Percentiles rank a stretch among this genome's conserved stretches.
Evolutionary conservation across 2,329 filamentous ascomycete species (phyloP).

Genomic region (Pseudogymnoascus sp.): DNA sequence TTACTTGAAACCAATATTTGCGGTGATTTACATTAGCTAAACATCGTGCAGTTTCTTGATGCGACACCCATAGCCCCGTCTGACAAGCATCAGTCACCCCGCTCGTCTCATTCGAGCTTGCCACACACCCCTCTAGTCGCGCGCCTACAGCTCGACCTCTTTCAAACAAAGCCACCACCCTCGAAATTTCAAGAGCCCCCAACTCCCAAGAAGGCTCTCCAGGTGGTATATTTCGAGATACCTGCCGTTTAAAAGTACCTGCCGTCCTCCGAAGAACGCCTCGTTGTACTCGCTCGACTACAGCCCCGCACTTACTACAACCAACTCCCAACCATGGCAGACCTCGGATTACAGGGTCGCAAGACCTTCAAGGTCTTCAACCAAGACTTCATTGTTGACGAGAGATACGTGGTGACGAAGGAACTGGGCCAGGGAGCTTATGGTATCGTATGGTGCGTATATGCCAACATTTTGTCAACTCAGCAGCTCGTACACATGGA

Average conservation of each 20-base stretch:
- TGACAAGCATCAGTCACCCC: slow-evolving; percentile 8
- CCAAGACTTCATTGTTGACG: slow-evolving; percentile 97
- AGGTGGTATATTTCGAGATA: slow-evolving; percentile 7
- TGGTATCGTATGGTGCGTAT: slow-evolving; percentile 86
- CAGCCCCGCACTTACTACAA: slow-evolving; percentile 7
- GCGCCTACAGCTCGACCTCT: slow-evolving; percentile 2
- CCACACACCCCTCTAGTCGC: slow-evolving; percentile 8
- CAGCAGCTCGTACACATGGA: background rate
- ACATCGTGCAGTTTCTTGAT: background rate
- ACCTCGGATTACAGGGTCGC: slow-evolving; percentile 44
- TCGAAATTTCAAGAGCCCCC: slow-evolving; percentile 3
- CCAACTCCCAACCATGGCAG: slow-evolving; percentile 24
- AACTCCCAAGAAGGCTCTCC: background rate
- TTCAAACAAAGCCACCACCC: slow-evolving; percentile 8
- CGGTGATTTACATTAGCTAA: background rate
- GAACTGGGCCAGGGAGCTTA: slow-evolving; percentile 97
- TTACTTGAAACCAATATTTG: slow-evolving; percentile 4
- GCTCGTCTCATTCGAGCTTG: slow-evolving; percentile 9
- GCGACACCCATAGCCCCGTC: background rate
- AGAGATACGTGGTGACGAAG: slow-evolving; percentile 97
- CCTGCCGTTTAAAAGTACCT: slow-evolving; percentile 2
- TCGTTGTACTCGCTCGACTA: background rate
- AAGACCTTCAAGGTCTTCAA: slow-evolving; percentile 99
- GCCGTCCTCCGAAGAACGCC: background rate
- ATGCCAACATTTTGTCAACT: background rate